Conservation (phyloP, 441 rosid species). For the Gossypium davidsonii region DNA sequence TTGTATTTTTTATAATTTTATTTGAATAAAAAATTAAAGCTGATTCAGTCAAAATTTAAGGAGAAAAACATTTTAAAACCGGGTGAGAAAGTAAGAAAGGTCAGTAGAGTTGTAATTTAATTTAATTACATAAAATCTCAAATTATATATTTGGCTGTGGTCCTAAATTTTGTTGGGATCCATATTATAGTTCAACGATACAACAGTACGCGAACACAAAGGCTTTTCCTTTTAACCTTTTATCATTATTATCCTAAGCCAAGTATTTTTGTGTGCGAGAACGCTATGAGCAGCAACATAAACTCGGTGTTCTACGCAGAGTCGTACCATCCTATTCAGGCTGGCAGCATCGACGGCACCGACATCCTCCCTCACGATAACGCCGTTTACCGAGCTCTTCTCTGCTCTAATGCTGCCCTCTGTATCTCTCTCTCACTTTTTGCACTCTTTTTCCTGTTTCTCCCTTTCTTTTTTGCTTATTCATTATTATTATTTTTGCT, state of each 20-base stretch:
- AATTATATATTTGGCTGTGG: background rate
- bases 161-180: too few species aligned
- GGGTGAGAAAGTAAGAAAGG: too few species aligned
- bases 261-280: background rate
- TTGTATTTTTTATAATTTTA: too few species aligned
- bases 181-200: too few species aligned
- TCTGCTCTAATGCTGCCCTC: constrained; percentile 77
- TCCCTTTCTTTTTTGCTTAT: background rate
- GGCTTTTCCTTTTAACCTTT: too few species aligned
- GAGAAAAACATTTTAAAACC: too few species aligned
- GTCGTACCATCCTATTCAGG: constrained; percentile 83
- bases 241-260: too few species aligned
- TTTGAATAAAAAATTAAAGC: too few species aligned
- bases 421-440: constrained; percentile 29
- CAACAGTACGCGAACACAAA: too few species aligned
- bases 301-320: constrained; percentile 77
- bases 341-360: constrained; percentile 91
- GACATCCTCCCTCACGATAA: constrained; percentile 75
- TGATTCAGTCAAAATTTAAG: too few species aligned
- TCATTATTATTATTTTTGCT: background rate
- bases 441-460: background rate
- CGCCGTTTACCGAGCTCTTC: constrained; percentile 70
- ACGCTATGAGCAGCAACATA: constrained; percentile 30
- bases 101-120: too few species aligned
- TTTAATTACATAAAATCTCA: background rate